Conservation (phyloP, 257 asterid species). For the Solanum virginianum region DNA sequence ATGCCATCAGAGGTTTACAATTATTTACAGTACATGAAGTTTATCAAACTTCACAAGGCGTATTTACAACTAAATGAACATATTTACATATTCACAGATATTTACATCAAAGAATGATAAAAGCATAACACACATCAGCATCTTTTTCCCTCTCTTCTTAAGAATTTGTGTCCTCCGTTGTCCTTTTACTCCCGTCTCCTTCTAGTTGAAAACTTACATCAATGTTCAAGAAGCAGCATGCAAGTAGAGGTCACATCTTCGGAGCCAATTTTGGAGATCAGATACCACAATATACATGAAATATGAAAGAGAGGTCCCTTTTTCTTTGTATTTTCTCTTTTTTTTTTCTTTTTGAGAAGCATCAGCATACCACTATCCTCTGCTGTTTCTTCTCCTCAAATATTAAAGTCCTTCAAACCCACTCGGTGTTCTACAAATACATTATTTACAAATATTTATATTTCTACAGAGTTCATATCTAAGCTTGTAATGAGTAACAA, state of each 20-base stretch:
- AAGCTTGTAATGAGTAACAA: not conserved
- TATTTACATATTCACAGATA: not conserved
- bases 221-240: not conserved
- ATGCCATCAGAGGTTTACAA: not conserved
- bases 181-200: not conserved
- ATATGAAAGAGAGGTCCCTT: not conserved
- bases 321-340: not conserved
- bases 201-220: not conserved
- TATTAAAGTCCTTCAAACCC: not conserved
- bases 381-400: not conserved
- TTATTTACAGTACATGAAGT: not conserved
- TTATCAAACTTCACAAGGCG: not conserved
- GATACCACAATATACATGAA: not conserved
- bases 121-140: not conserved
- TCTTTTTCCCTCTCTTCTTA: not conserved
- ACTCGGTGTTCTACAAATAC: not conserved
- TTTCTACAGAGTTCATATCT: not conserved
- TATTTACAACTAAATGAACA: constrained; percentile 7
- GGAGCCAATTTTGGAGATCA: not conserved
- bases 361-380: not conserved
- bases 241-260: not conserved
- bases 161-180: not conserved
- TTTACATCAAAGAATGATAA: constrained; percentile 17
- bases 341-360: not conserved
- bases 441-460: too few species aligned